Evolutionary conservation across 306 rosid species (phyloP).

Genomic region (Biancaea sappan): DNA sequence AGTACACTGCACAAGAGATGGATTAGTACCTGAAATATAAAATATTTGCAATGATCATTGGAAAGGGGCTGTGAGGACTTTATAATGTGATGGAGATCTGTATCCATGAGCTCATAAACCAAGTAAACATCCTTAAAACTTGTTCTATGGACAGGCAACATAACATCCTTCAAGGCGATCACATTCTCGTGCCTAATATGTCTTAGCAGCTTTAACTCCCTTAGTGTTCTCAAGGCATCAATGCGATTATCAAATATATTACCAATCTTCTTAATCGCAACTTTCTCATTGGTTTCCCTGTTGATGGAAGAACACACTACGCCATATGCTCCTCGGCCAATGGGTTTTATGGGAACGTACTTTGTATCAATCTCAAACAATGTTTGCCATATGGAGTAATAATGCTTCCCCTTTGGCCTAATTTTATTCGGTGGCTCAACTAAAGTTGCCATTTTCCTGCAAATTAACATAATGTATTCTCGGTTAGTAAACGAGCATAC

Average conservation of each 20-base stretch:
- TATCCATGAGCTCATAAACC: constrained; percentile 95
- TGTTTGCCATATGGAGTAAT: constrained; percentile 68
- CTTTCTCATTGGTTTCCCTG: constrained; percentile 73
- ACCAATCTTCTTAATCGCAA: constrained; percentile 85
- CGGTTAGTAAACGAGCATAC: constrained; percentile 20
- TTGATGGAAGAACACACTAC: constrained; percentile 87
- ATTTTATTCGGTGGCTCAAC: constrained; percentile 70
- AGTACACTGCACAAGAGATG: background rate
- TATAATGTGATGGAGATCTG: constrained; percentile 83
- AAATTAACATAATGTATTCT: constrained; percentile 30
- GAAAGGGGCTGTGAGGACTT: constrained; percentile 75
- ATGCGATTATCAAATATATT: constrained; percentile 66
- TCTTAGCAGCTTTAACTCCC: constrained; percentile 84
- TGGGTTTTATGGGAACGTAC: constrained; percentile 77
- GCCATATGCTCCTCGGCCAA: constrained; percentile 85
- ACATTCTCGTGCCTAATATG: constrained; percentile 77
- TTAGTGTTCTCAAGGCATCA: constrained; percentile 73
- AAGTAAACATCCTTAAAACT: constrained; percentile 82
- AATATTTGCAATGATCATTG: constrained; percentile 75
- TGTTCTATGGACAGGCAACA: constrained; percentile 67
- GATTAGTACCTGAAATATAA: constrained; percentile 72
- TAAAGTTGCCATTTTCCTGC: constrained; percentile 68
- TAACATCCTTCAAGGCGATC: constrained; percentile 82
- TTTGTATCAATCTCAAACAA: constrained; percentile 85
- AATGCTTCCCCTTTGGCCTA: constrained; percentile 68